A percentile compares a stretch with the other conserved stretches of the same genome.
phyloP scores from a whole-genome alignment of 2,329 filamentous ascomycete species.

The Colletotrichum melonis region DNA sequence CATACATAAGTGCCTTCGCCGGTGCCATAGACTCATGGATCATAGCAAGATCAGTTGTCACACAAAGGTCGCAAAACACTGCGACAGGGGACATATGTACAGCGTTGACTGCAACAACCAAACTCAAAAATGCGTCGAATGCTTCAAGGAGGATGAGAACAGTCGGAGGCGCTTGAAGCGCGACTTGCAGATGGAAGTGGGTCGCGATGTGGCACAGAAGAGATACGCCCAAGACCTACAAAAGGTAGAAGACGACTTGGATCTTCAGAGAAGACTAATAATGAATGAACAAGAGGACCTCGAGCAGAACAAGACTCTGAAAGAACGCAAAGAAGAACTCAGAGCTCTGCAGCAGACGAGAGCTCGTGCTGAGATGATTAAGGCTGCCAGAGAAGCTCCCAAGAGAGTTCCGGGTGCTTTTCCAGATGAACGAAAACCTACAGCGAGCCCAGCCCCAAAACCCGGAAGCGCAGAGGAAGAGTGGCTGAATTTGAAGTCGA shows the following conservation, averaged over 20 bases:
- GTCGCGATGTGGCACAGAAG: conserved; percentile 55
- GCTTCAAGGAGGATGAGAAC: conserved; percentile 61
- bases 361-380: conserved; percentile 32
- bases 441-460: not conserved
- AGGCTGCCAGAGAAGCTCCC: conserved; percentile 16
- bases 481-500: conserved; percentile 71
- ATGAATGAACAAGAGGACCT: conserved; percentile 58
- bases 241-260: conserved; percentile 65
- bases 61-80: conserved; percentile 54
- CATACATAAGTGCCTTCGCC: conserved; percentile 66
- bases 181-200: conserved; percentile 62
- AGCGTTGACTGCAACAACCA: conserved; percentile 56
- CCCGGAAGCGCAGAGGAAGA: conserved; percentile 56
- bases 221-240: conserved; percentile 58
- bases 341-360: conserved; percentile 49
- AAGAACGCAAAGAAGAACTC: conserved; percentile 60
- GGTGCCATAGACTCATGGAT: conserved; percentile 72
- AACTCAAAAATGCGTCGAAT: conserved; percentile 61
- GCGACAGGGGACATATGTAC: conserved; percentile 62
- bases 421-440: too few species aligned
- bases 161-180: conserved; percentile 54
- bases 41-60: conserved; percentile 61
- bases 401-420: not conserved
- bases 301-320: conserved; percentile 54
- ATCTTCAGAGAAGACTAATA: conserved; percentile 54